These are phyloP conservation scores for Penicillium sp. DNA, from an alignment of 2,329 filamentous ascomycete genomes.

Conservation along the genomic window DNA sequence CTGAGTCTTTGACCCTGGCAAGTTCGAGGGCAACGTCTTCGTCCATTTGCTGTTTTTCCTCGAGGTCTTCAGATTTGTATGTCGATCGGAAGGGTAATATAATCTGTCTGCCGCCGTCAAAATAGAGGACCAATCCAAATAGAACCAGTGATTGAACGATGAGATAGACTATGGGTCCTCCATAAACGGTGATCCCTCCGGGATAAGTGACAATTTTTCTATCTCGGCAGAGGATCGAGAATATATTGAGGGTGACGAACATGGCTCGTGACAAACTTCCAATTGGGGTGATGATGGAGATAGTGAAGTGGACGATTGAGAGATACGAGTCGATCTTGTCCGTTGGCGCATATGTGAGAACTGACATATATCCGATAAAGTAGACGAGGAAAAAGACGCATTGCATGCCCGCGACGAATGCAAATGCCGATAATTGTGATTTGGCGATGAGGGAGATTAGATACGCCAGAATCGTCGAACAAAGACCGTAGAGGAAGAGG, in stretches of 20 bases:
- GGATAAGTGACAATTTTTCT: constrained; percentile 68
- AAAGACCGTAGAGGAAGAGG: constrained; percentile 77
- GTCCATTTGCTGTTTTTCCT: constrained; percentile 46
- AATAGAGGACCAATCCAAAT: constrained; percentile 74
- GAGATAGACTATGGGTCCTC: constrained; percentile 82
- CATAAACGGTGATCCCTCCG: constrained; percentile 71
- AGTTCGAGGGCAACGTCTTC: constrained; percentile 68
- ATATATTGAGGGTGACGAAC: constrained; percentile 78
- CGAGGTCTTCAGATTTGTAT: constrained; percentile 47
- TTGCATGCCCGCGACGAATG: constrained; percentile 76
- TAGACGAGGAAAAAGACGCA: constrained; percentile 71
- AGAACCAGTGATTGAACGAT: constrained; percentile 71
- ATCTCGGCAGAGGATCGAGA: constrained; percentile 72
- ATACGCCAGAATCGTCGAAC: constrained; percentile 76
- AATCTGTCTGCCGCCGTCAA: constrained; percentile 70
- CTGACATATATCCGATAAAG: constrained; percentile 69
- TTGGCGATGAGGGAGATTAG: constrained; percentile 76
- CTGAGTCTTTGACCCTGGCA: constrained; percentile 59
- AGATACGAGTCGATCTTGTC: constrained; percentile 68
- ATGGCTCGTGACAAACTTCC: constrained; percentile 73
- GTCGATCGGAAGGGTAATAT: constrained; percentile 55
- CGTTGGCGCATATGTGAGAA: constrained; percentile 73
- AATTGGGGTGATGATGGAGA: constrained; percentile 74
- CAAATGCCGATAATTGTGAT: constrained; percentile 81
- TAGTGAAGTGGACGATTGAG: constrained; percentile 71